These are phyloP conservation scores for Alternaria longipes DNA, from an alignment of 2,329 filamentous ascomycete species.

Conservation along the genomic window DNA sequence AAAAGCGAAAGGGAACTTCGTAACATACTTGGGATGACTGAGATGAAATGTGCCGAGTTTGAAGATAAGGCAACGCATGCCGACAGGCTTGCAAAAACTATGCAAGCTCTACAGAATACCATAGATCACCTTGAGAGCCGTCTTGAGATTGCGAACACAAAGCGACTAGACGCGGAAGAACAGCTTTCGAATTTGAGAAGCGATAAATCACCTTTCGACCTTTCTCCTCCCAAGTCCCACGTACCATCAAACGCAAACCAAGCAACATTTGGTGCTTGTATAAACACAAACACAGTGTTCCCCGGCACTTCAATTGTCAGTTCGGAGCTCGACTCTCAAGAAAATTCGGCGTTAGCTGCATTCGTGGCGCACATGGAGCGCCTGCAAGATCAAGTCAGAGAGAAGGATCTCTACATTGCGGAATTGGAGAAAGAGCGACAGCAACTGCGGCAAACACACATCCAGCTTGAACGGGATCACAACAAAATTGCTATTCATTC, in stretches of 20 bases:
- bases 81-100: constrained; percentile 36
- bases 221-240: constrained; percentile 18
- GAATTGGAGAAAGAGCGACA: constrained; percentile 36
- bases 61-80: constrained; percentile 40
- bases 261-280: constrained; percentile 23
- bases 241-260: background rate
- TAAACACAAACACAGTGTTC: constrained; percentile 44
- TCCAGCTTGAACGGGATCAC: constrained; percentile 35
- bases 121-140: constrained; percentile 52
- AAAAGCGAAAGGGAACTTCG: constrained; percentile 45
- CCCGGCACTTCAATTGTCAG: constrained; percentile 31
- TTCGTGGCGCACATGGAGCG: constrained; percentile 43
- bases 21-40: constrained; percentile 41
- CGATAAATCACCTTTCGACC: constrained; percentile 41
- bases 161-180: constrained; percentile 54
- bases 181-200: constrained; percentile 44
- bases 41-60: constrained; percentile 42
- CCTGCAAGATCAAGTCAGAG: constrained; percentile 44
- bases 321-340: constrained; percentile 24
- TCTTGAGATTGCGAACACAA: constrained; percentile 52
- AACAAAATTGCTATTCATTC: constrained; percentile 35
- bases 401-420: constrained; percentile 38
- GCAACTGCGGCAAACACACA: constrained; percentile 28
- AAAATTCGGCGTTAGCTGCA: constrained; percentile 35
- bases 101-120: constrained; percentile 48